Base-by-base conservation (phyloP, 2,329 filamentous ascomycete species). In the Sordariomycetes sp. region DNA sequence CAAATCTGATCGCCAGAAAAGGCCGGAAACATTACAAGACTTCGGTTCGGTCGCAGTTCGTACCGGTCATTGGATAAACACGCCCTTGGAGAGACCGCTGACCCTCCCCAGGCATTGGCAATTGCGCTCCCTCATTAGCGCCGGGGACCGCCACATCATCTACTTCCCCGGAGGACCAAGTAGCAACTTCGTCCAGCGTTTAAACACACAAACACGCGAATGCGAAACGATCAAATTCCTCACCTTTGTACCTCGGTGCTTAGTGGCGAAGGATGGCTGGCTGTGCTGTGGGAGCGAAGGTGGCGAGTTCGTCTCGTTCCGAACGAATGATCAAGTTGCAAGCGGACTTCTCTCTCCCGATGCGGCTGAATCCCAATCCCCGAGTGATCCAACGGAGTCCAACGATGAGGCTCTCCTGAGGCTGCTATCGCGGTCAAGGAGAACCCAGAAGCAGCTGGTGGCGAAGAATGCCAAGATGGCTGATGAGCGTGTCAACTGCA, bases 261-360 rank as follows among this genome's bases (percentile, higher is more conserved):
- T 95, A 6, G 82, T 86, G n/a, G 83, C 86, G 7, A 81, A 79
- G 34, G 75, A 84, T 48, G 87, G 87, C 34, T 96, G 86, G 82
- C 72, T 96, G 24, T 94, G 86, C 48, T 85, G 88, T 30, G 92
- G 90, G 30, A 90, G 90, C 39, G 82, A 94, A 48, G 76, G 78
- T 44, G 92, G 92, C 37, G 82, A 93, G 51, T 94, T 94, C 51
- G 80, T 84, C 20, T 79, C 86, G 36, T n/a, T n/a, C n/a, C n/a
- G n/a, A n/a, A n/a, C n/a, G n/a, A n/a, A n/a, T n/a, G n/a, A n/a
- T n/a, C n/a, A n/a, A n/a, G n/a, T n/a, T n/a, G n/a, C n/a, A n/a
- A n/a, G n/a, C n/a, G 49, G 50, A 5, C 43, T 57, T 12, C 51
- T 55, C 23, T 40, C 50, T 6, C 40, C 51, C n/a, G 47, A 48